Conservation (phyloP, 139 green algal genomes). For the Chlorella sp. region DNA sequence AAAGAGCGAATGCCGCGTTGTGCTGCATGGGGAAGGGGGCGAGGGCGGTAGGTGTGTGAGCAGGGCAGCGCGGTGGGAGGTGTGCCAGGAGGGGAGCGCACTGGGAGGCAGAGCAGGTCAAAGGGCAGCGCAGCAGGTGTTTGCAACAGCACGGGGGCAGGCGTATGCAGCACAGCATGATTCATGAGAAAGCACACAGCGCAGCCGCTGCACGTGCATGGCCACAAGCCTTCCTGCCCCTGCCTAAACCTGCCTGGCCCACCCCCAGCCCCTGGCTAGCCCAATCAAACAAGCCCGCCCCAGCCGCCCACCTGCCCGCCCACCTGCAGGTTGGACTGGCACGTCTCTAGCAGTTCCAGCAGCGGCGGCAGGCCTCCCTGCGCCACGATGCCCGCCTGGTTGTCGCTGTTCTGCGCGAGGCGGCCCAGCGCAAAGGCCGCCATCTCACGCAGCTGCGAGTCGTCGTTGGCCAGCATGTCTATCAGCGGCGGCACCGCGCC, state of each 20-base stretch:
- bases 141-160: too few species aligned
- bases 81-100: neutral
- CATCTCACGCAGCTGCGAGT: constrained; percentile 94
- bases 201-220: neutral
- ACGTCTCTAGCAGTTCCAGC: constrained; percentile 91
- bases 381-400: constrained; percentile 91
- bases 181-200: neutral
- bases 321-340: constrained; percentile 80
- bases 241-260: constrained; percentile 19
- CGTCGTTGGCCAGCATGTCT: constrained; percentile 83
- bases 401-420: constrained; percentile 94
- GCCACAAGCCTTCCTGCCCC: neutral
- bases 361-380: constrained; percentile 84
- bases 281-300: too few species aligned
- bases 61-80: neutral
- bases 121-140: too few species aligned
- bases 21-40: constrained; percentile 66
- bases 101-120: neutral
- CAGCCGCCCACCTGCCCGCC: constrained; percentile 78
- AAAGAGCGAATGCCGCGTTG: constrained; percentile 96
- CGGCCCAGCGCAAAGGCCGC: constrained; percentile 97
- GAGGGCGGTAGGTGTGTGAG: neutral
- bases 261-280: too few species aligned
- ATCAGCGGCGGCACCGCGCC: constrained; percentile 95
- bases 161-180: neutral